Conservation (phyloP, 805 yeast species). For the Candida piceae region DNA sequence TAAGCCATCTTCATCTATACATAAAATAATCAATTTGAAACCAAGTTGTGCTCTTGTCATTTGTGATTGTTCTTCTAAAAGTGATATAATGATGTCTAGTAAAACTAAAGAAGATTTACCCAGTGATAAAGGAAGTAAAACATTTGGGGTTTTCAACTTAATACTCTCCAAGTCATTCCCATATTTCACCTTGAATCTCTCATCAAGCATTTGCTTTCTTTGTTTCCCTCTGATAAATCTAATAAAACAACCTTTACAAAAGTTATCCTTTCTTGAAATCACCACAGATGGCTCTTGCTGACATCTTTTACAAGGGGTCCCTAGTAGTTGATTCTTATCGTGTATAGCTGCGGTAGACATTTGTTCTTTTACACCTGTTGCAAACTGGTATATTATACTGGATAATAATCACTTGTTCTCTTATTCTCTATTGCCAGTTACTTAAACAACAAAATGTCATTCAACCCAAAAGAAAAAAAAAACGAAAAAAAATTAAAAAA, state of each 20-base stretch:
- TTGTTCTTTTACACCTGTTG: too few species aligned
- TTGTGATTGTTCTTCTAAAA: slow-evolving; percentile 55
- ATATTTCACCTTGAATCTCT: slow-evolving; percentile 67
- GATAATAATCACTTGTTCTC: too few species aligned
- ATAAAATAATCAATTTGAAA: slow-evolving; percentile 50
- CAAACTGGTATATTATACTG: too few species aligned
- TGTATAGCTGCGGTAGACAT: too few species aligned
- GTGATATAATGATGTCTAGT: slow-evolving; percentile 58
- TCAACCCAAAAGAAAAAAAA: too few species aligned
- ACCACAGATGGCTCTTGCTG: slow-evolving; percentile 37
- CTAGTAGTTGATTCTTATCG: slow-evolving; percentile 1
- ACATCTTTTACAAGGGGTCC: slow-evolving; percentile 45
- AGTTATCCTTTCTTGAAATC: slow-evolving; percentile 56
- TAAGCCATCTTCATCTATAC: slow-evolving; percentile 36
- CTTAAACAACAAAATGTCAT: too few species aligned
- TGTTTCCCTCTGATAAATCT: slow-evolving; percentile 75
- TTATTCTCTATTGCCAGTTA: too few species aligned
- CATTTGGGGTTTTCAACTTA: slow-evolving; percentile 32
- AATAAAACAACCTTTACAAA: slow-evolving; percentile 64
- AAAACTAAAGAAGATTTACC: slow-evolving; percentile 64
- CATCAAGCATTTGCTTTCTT: slow-evolving; percentile 70
- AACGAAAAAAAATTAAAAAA: too few species aligned
- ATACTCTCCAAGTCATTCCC: slow-evolving; percentile 32
- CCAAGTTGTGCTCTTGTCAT: slow-evolving; percentile 63
- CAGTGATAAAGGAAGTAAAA: slow-evolving; percentile 60